A percentile compares a stretch with the other conserved stretches of the same genome.
These are phyloP conservation scores for Ophiostoma montium DNA, from an alignment of 2,329 filamentous ascomycete species.

Conservation along the genomic window DNA sequence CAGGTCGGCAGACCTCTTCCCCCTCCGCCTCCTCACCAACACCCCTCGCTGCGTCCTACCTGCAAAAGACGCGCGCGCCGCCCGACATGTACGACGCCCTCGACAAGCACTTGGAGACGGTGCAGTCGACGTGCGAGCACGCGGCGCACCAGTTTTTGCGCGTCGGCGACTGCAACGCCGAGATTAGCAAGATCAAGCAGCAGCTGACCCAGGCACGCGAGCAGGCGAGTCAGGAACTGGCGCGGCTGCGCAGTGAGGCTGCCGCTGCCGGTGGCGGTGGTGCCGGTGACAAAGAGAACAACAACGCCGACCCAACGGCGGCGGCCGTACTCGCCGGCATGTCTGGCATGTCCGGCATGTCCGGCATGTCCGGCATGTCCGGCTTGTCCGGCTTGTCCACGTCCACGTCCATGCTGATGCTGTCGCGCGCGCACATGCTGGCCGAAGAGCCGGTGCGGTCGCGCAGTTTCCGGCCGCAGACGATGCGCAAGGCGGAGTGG, in stretches of 20 bases:
- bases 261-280: too few species aligned
- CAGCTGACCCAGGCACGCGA: conserved; percentile 50
- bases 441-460: conserved; percentile 28
- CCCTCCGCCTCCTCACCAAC: not conserved
- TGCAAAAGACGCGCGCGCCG: conserved; percentile 10
- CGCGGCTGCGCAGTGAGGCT: conserved; percentile 40
- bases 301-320: too few species aligned
- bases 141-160: conserved; percentile 84
- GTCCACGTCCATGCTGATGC: too few species aligned
- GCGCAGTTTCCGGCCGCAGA: conserved; percentile 37
- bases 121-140: conserved; percentile 69
- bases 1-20: conserved; percentile 1
- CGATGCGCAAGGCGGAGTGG: conserved; percentile 33
- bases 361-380: too few species aligned
- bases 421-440: conserved; percentile 31
- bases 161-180: conserved; percentile 68
- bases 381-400: too few species aligned
- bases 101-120: conserved; percentile 65
- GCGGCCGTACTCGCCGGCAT: too few species aligned
- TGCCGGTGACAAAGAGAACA: too few species aligned
- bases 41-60: not conserved
- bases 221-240: conserved; percentile 44
- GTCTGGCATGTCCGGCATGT: too few species aligned
- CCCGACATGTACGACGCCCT: conserved; percentile 53
- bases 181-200: conserved; percentile 55